Evolutionary conservation across 1,284 basidiomycete genomes (phyloP), one percentile per base, ranked within the genome.

Genomic region (Termitomyces sp.): DNA sequence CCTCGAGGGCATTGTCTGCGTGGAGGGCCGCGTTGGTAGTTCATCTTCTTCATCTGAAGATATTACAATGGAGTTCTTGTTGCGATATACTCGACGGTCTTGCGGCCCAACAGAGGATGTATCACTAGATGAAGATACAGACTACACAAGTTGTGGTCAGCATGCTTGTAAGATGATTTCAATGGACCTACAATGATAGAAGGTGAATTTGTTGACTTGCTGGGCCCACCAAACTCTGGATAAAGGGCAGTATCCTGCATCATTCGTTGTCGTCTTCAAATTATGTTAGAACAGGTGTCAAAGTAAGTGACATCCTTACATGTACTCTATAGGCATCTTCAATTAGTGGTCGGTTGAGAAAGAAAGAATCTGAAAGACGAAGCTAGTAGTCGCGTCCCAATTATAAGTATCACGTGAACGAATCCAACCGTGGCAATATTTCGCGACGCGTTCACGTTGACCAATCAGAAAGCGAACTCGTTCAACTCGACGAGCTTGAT

Each of bases 1-100:
- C 45, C 24, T 46, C 18, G 24, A 16, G 11, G 24, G 34, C 10
- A 28, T 8, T 46, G 1, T n/a, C 30, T n/a, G 8, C 37, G 28
- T 16, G 6, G 28, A 21, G 18, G 35, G 11, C 61, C 40, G 38
- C 30, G 16, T 35, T 44, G 44, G 18, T 13, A 31, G 26, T 14
- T 56, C 60, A 16, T 62, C 63, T 41, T 69, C 67, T 31, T 69
- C 68, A n/a, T 69, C 68, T 11, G 65, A 66, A 24, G 68, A 68
- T 39, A 71, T 48, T 38, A 63, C 40, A 13, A 57, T 52, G 10
- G 47, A 42, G 21, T 28, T 50, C n/a, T 41, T 34, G n/a, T 18
- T 53, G 41, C 39, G 57, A 33, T 26, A 52, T 46, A 33, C 53
- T 31, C 14, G 57, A 48, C 49, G 57, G 34, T 11, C 26, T 3